Conservation (phyloP, 192 early-diverging fungal species). For the Backusella tuberculispora region DNA sequence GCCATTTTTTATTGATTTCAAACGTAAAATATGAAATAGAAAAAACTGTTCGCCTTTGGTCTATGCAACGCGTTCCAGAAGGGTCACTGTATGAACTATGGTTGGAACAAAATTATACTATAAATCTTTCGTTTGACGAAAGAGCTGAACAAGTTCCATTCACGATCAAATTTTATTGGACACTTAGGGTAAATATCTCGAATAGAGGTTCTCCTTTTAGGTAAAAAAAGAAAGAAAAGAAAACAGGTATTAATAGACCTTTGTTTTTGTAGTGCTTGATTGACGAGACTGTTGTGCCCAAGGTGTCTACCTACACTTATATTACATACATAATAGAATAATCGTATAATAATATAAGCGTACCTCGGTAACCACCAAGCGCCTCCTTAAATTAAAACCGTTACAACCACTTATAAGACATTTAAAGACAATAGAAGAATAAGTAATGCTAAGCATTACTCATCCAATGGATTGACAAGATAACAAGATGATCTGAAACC, state of each 20-base stretch:
- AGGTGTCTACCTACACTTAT: no score
- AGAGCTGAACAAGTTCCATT: conserved; percentile 11
- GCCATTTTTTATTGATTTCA: conserved; percentile 5
- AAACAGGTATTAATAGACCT: background rate
- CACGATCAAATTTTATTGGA: conserved; percentile 8
- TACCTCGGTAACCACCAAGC: no score
- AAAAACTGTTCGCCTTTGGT: background rate
- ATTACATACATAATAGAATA: no score
- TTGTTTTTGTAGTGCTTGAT: conserved; percentile 10
- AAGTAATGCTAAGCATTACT: no score
- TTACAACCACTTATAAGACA: no score
- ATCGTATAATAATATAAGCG: no score
- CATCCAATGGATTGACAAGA: no score
- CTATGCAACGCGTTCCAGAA: background rate
- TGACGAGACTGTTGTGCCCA: no score
- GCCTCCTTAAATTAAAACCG: no score
- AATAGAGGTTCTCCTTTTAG: background rate
- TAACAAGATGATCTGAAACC: no score
- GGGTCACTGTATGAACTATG: background rate
- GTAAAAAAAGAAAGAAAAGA: background rate
- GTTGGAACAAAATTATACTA: background rate
- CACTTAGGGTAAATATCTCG: background rate
- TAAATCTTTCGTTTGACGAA: conserved; percentile 6
- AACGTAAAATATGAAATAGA: background rate
- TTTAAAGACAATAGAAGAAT: no score